Evolutionary conservation across 2,329 filamentous ascomycete species (phyloP).

Genomic region (Stagonosporopsis tanaceti): DNA sequence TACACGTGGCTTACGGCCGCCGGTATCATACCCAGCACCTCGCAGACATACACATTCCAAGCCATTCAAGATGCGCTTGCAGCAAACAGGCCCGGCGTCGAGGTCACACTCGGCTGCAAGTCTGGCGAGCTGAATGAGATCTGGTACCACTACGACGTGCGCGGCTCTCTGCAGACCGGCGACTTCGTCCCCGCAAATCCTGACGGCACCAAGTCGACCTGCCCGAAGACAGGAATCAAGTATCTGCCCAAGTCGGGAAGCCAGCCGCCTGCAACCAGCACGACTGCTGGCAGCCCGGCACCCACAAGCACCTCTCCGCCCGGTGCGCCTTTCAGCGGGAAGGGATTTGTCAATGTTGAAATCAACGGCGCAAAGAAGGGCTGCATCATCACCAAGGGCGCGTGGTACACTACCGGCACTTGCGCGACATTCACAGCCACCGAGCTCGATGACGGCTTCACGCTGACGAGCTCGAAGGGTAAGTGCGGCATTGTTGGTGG

Average conservation of each 20-base stretch:
- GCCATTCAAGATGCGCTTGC: slow-evolving; percentile 66
- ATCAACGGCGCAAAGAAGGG: slow-evolving; percentile 61
- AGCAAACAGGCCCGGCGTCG: slow-evolving; percentile 60
- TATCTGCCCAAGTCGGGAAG: slow-evolving; percentile 66
- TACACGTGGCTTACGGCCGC: slow-evolving; percentile 69
- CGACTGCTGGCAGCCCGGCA: slow-evolving; percentile 34
- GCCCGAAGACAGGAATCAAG: slow-evolving; percentile 68
- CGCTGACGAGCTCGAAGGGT: slow-evolving; percentile 45
- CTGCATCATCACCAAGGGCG: slow-evolving; percentile 72
- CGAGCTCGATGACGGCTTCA: slow-evolving; percentile 41
- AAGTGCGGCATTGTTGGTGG: slow-evolving; percentile 64
- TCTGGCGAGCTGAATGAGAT: slow-evolving; percentile 60
- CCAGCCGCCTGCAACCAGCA: slow-evolving; percentile 39
- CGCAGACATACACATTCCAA: slow-evolving; percentile 66
- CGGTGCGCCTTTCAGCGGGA: slow-evolving; percentile 61
- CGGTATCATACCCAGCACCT: slow-evolving; percentile 64
- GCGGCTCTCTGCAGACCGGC: slow-evolving; percentile 66
- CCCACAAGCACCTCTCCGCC: slow-evolving; percentile 47
- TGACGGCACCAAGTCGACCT: slow-evolving; percentile 67
- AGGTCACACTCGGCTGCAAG: slow-evolving; percentile 67
- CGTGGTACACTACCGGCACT: slow-evolving; percentile 72
- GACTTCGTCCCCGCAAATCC: slow-evolving; percentile 65
- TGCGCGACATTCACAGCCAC: slow-evolving; percentile 71
- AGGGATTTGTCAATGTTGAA: slow-evolving; percentile 67
- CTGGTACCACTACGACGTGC: slow-evolving; percentile 71